phyloP scores from a whole-genome alignment of 192 early-diverging fungal species.

The Linnemannia zychae region DNA sequence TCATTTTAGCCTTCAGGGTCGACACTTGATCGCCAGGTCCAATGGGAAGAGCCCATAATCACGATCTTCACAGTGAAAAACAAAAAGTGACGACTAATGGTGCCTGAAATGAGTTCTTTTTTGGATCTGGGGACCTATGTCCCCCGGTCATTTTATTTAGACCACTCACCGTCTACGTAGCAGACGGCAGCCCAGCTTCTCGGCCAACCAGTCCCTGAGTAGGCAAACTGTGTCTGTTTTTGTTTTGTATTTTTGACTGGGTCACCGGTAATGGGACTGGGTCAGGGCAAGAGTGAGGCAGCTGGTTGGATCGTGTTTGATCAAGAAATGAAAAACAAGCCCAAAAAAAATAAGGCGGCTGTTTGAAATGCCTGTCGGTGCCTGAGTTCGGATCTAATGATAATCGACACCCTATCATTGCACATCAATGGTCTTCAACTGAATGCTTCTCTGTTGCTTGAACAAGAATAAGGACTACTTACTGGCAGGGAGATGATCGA shows the following conservation, averaged over 20 bases:
- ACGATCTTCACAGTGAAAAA: not conserved
- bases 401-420: too few species aligned
- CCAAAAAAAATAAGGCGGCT: not conserved
- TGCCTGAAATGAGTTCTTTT: not conserved
- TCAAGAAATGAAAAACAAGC: not conserved
- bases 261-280: not conserved
- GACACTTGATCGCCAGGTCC: not conserved
- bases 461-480: too few species aligned
- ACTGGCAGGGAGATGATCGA: too few species aligned
- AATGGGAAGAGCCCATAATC: conserved; percentile 3
- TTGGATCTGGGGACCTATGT: not conserved
- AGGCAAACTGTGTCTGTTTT: not conserved
- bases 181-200: too few species aligned
- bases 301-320: not conserved
- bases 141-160: not conserved
- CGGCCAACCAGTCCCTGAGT: not conserved
- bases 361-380: not conserved
- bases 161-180: too few species aligned
- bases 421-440: too few species aligned
- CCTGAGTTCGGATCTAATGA: not conserved
- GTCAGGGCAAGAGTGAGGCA: not conserved
- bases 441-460: too few species aligned
- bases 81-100: not conserved
- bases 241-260: not conserved
- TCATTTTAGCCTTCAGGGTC: not conserved